A percentile compares a stretch with the other conserved stretches of the same genome.
These are phyloP conservation scores for Cystobasidium sp. DNA, from an alignment of 1,284 basidiomycete genomes.

Conservation along the genomic window DNA sequence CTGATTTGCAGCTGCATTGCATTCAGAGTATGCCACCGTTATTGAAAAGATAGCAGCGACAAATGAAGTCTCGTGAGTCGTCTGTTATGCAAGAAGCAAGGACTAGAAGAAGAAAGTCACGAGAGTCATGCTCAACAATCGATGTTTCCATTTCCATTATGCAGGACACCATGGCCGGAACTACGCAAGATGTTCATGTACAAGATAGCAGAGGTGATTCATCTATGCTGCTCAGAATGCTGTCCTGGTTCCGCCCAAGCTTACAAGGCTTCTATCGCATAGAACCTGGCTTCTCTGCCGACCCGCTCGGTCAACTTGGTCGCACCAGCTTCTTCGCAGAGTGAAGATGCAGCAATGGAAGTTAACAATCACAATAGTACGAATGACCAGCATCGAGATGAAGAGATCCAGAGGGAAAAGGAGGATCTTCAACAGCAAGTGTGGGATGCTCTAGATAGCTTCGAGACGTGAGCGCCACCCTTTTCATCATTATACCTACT, in stretches of 20 bases:
- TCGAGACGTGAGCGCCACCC: slow-evolving; percentile 22
- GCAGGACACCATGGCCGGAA: slow-evolving; percentile 26
- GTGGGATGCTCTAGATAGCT: slow-evolving; percentile 35
- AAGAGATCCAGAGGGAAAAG: slow-evolving; percentile 19
- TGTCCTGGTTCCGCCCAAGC: not conserved
- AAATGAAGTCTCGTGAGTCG: slow-evolving; percentile 19
- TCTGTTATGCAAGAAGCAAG: not conserved
- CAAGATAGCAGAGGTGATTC: slow-evolving; percentile 28
- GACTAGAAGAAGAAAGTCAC: not conserved
- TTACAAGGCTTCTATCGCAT: not conserved
- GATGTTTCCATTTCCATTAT: not conserved
- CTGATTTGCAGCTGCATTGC: not conserved
- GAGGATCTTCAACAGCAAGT: slow-evolving; percentile 34
- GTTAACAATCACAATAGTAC: not conserved
- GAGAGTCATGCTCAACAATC: not conserved
- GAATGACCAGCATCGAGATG: not conserved
- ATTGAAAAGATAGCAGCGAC: slow-evolving; percentile 20
- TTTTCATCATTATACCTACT: no score
- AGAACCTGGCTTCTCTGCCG: slow-evolving; percentile 29
- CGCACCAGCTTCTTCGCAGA: not conserved
- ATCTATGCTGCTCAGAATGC: not conserved
- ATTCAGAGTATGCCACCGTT: slow-evolving; percentile 10
- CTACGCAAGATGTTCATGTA: slow-evolving; percentile 27
- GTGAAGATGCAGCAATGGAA: not conserved
- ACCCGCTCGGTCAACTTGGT: slow-evolving; percentile 4